A percentile compares a stretch with the other conserved stretches of the same genome.
phyloP scores from a whole-genome alignment of 2,329 filamentous ascomycete genomes.

The Alternaria triticimaculans region DNA sequence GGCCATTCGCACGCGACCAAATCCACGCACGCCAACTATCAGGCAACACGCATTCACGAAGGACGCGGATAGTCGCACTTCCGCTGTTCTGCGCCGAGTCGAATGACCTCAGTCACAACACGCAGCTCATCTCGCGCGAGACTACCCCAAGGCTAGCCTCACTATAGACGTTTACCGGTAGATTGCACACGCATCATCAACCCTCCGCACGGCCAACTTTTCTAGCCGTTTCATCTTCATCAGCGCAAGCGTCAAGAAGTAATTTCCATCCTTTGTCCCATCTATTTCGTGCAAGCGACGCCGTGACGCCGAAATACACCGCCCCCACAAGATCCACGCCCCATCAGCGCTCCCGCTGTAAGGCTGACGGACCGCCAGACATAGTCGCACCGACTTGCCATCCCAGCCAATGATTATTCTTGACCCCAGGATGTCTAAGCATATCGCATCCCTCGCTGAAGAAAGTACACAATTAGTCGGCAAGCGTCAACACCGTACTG shows the following conservation, averaged over 20 bases:
- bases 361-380: conserved; percentile 16
- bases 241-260: background rate
- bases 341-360: conserved; percentile 18
- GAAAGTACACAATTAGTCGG: conserved; percentile 18
- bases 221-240: conserved; percentile 1
- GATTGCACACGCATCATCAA: background rate
- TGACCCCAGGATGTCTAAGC: conserved; percentile 16
- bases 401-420: conserved; percentile 21
- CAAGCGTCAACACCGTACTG: conserved; percentile 8
- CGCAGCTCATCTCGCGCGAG: background rate
- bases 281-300: background rate
- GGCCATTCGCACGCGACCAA: conserved; percentile 5
- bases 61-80: conserved; percentile 2
- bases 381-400: conserved; percentile 1
- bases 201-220: background rate
- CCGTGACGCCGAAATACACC: background rate
- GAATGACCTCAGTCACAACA: background rate
- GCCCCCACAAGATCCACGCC: conserved; percentile 13
- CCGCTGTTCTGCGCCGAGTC: conserved; percentile 8
- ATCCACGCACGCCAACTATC: background rate
- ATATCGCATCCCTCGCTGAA: conserved; percentile 16
- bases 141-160: background rate
- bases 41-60: background rate
- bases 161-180: background rate
- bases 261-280: background rate